Percentiles rank a stretch among this genome's conserved stretches.
Conservation (phyloP, 2,329 filamentous ascomycete genomes). For the Gremmenia infestans region DNA sequence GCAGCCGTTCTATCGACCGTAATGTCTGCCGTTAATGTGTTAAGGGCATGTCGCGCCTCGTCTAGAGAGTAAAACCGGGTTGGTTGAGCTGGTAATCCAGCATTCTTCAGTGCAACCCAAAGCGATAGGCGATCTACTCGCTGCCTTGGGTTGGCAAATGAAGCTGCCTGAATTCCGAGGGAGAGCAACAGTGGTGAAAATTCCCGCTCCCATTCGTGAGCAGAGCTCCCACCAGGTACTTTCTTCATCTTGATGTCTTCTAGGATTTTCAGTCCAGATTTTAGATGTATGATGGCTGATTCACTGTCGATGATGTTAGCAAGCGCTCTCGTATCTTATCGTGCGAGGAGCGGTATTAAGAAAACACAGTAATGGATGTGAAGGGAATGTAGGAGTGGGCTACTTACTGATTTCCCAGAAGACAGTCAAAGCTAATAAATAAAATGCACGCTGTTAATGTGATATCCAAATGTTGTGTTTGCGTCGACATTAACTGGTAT, state of each 20-base stretch:
- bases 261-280: constrained; percentile 26
- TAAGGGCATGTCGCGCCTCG: constrained; percentile 53
- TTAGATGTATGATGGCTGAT: constrained; percentile 26
- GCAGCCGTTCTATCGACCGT: constrained; percentile 44
- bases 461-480: constrained; percentile 25
- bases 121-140: constrained; percentile 17
- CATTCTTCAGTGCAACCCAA: constrained; percentile 19
- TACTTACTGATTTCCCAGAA: constrained; percentile 24
- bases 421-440: constrained; percentile 57
- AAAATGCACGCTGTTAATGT: constrained; percentile 59
- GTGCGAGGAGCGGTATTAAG: no score
- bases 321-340: not conserved
- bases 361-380: not conserved
- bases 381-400: not conserved
- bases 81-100: constrained; percentile 10
- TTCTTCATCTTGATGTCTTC: constrained; percentile 19
- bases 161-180: constrained; percentile 26
- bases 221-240: not conserved
- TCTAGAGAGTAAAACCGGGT: constrained; percentile 42
- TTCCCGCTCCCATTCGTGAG: constrained; percentile 20
- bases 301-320: constrained; percentile 15
- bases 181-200: constrained; percentile 23
- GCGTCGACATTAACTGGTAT: constrained; percentile 23
- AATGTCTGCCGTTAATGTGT: constrained; percentile 50
- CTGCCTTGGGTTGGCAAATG: constrained; percentile 24